Evolutionary conservation across 495 filamentous ascomycete species (phyloP).

Genomic region (Aspergillus affinis): DNA sequence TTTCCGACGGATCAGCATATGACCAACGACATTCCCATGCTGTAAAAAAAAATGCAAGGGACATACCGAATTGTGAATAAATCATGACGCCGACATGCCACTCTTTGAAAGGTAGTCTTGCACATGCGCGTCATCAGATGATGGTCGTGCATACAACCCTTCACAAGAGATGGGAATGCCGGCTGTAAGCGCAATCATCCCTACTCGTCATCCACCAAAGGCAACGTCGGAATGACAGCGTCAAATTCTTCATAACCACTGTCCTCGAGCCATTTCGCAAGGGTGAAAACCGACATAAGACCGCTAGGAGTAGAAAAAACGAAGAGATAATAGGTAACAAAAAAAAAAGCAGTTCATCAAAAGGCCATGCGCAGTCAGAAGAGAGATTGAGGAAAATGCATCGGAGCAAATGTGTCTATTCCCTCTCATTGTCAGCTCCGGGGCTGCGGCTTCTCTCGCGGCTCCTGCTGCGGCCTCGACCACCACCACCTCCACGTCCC

Average conservation of each 20-base stretch:
- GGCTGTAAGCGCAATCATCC: conserved; percentile 16
- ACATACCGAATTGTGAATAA: conserved; percentile 32
- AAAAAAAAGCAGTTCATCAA: not conserved
- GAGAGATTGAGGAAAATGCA: not conserved
- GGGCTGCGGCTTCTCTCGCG: conserved; percentile 63
- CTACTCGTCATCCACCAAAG: not conserved
- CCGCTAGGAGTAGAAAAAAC: not conserved
- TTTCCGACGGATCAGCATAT: conserved; percentile 14
- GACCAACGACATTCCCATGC: not conserved
- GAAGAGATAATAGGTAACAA: not conserved
- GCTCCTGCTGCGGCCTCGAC: conserved; percentile 53
- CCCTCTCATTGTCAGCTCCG: conserved; percentile 37
- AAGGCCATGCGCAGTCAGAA: not conserved
- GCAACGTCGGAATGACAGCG: not conserved
- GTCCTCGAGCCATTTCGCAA: not conserved
- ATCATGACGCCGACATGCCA: conserved; percentile 34
- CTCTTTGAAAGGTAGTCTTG: conserved; percentile 2
- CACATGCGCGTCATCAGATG: conserved; percentile 3
- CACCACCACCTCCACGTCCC: conserved; percentile 45
- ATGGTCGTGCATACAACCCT: not conserved
- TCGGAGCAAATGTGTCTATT: conserved; percentile 22
- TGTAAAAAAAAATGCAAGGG: not conserved
- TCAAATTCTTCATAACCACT: conserved; percentile 7
- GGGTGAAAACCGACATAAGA: not conserved
- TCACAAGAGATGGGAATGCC: conserved; percentile 17